Percentiles rank a stretch among this genome's conserved stretches.
phyloP scores from a whole-genome alignment of 2,329 filamentous ascomycete species.

The Clonostachys byssicola region DNA sequence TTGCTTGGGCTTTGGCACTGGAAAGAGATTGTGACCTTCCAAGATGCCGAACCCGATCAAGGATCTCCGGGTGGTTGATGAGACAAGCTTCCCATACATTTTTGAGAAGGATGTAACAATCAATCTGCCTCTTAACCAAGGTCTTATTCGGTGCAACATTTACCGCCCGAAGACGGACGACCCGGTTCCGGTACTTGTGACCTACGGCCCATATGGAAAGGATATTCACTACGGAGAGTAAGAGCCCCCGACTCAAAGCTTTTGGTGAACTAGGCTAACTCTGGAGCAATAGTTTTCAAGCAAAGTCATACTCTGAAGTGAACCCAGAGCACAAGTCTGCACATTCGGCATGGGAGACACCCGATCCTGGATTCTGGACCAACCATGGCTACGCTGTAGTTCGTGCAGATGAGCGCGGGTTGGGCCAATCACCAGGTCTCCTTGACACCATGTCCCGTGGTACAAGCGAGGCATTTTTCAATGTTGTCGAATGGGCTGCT shows the following conservation, averaged over 20 bases:
- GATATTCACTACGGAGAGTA: conserved; percentile 61
- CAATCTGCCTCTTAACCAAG: conserved; percentile 15
- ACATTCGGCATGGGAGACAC: conserved; percentile 57
- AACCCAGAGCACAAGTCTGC: conserved; percentile 47
- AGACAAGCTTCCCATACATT: conserved; percentile 30
- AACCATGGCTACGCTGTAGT: conserved; percentile 48
- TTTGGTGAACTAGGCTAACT: background rate
- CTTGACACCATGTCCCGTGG: conserved; percentile 44
- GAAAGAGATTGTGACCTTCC: background rate
- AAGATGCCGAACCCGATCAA: conserved; percentile 13
- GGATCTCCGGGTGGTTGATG: conserved; percentile 14
- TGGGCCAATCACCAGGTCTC: conserved; percentile 39
- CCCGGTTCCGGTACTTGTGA: conserved; percentile 56
- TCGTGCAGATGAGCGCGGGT: conserved; percentile 44
- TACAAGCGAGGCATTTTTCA: conserved; percentile 2
- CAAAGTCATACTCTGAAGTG: conserved; percentile 24
- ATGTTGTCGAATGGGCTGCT: conserved; percentile 2
- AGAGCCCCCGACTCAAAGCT: conserved; percentile 17
- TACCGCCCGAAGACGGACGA: conserved; percentile 23
- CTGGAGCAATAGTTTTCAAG: conserved; percentile 9
- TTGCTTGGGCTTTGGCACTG: no score
- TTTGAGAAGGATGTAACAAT: conserved; percentile 25
- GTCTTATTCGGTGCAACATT: conserved; percentile 30
- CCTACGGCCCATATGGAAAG: conserved; percentile 72
- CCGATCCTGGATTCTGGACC: conserved; percentile 54